Base-by-base conservation (phyloP, 2,329 filamentous ascomycete genomes). In the Fusarium albidum region DNA sequence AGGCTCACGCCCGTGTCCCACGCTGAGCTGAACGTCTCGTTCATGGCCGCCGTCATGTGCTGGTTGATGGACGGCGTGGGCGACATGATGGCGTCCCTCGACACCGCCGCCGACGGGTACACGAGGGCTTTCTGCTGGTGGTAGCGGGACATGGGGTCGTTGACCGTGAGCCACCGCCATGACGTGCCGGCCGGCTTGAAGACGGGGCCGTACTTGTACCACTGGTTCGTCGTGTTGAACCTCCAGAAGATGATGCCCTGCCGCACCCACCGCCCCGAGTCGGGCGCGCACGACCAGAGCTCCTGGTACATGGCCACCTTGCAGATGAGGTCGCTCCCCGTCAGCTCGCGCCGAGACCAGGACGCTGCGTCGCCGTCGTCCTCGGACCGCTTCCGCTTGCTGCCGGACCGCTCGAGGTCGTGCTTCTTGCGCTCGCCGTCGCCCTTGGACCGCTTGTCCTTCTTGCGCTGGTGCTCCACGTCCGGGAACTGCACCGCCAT, bases 241-340 rank as follows among this genome's bases (percentile, higher is more conserved):
- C 83, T 84, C 85, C 85, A 88, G 31, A 88, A 77, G 48, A 88
- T 77, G 50, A 87, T 80, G 28, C 77, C 80, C 42, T 84, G 81
- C n/a, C 83, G 80, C 9, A 75, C 79, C 82, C 83, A 87, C 62
- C 74, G 69, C 38, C 67, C 68, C 13, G 72, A 73, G 51, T 77
- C 76, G 6, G 79, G 79, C 5, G 81, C 71, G 57, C 73, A 73
- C 4, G 83, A 87, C 79, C 81, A 86, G 29, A 88, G 77, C 73
- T 88, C 85, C 68, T 88, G 85, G 68, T 86, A 84, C 85, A 88
- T 88, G 68, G 83, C 83, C 38, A 87, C 83, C 68, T 82, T 81
- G 59, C 80, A 77, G 44, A 87, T 78, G 50, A 86, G 76, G 35
- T 86, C 82, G 64, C 82, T 81, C 59, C 81, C 79, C 2, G 80